Base-by-base conservation (phyloP, 192 early-diverging fungal species). In the Thoreauomyces humboldtii region DNA sequence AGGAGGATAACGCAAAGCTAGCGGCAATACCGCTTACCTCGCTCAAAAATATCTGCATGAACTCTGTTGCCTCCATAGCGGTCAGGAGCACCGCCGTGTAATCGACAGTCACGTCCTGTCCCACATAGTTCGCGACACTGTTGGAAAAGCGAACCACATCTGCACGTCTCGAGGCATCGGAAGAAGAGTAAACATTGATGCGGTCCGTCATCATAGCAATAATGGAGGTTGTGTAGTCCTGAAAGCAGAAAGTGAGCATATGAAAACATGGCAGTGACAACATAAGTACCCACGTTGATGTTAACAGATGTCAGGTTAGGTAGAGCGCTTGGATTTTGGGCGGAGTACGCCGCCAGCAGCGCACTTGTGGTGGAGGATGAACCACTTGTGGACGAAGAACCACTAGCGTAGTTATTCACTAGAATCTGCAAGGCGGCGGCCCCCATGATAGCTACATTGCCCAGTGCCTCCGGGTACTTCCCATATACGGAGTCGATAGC, bases 361-460 rank as follows among this genome's bases (percentile, higher is more conserved):
- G 4, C 4, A 4, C 55, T 2, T 24, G 55, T n/a, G 27, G 34
- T 2, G 3, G 17, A 27, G 33, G 34, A 15, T 25, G 36, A 41
- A 17, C 17, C 38, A 7, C n/a, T n/a, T n/a, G n/a, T n/a, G n/a
- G n/a, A n/a, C n/a, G n/a, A n/a, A n/a, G n/a, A n/a, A n/a, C n/a
- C n/a, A n/a, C n/a, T n/a, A n/a, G 63, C 21, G 6, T 37, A 36
- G 19, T 35, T 11, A 22, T 56, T 32, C 22, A 61, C 43, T 56
- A 61, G 22, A 14, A 4, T 57, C 38, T 69, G 61, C 7, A 58
- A 24, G 0, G 59, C 41, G 5, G 53, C 50, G 2, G 31, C 21
- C 24, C 68, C 67, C 58, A 73, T 63, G 2, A 73, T 47, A 14
- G 55, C 61, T 9, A 73, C 61, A 58, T 73, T 73, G 22, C 72